Conservation (phyloP, 2,329 filamentous ascomycete species). For the Epichloe scottii region DNA sequence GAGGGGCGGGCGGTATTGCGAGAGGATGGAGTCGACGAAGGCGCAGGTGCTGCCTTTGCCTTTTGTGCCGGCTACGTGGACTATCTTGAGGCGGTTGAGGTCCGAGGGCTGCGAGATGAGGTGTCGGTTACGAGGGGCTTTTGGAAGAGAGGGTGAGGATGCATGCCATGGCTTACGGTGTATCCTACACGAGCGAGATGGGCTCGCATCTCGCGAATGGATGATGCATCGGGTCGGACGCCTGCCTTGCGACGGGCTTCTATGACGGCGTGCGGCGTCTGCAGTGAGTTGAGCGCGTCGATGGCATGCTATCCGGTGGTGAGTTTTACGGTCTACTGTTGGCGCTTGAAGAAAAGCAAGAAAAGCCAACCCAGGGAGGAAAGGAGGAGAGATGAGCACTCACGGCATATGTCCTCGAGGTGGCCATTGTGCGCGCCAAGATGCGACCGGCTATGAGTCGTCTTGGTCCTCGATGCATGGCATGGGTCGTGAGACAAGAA, state of each 20-base stretch:
- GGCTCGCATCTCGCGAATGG: conserved; percentile 66
- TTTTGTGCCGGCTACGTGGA: conserved; percentile 66
- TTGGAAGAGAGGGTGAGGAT: too few species aligned
- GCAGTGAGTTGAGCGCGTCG: conserved; percentile 73
- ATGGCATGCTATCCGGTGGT: conserved; percentile 58
- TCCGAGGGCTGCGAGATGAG: conserved; percentile 25
- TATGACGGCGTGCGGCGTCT: conserved; percentile 74
- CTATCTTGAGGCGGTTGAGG: conserved; percentile 48
- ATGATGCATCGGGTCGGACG: conserved; percentile 52
- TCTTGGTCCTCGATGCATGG: conserved; percentile 21
- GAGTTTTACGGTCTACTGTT: not conserved
- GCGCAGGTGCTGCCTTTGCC: conserved; percentile 65
- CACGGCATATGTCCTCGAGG: conserved; percentile 24
- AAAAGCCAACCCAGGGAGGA: too few species aligned
- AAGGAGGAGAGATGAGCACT: not conserved
- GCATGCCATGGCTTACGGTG: conserved; percentile 27
- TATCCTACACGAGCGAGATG: conserved; percentile 73
- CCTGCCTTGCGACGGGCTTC: conserved; percentile 68
- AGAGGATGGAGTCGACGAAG: conserved; percentile 51
- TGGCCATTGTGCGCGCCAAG: conserved; percentile 16
- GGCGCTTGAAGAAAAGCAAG: too few species aligned
- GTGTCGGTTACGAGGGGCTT: too few species aligned
- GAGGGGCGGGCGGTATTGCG: conserved; percentile 31
- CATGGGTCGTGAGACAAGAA: not conserved
- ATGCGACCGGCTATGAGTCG: conserved; percentile 11